Evolutionary conservation across 2,329 filamentous ascomycete genomes (phyloP), one percentile per base, ranked within the genome.

Genomic region (Fusarium coffeatum): DNA sequence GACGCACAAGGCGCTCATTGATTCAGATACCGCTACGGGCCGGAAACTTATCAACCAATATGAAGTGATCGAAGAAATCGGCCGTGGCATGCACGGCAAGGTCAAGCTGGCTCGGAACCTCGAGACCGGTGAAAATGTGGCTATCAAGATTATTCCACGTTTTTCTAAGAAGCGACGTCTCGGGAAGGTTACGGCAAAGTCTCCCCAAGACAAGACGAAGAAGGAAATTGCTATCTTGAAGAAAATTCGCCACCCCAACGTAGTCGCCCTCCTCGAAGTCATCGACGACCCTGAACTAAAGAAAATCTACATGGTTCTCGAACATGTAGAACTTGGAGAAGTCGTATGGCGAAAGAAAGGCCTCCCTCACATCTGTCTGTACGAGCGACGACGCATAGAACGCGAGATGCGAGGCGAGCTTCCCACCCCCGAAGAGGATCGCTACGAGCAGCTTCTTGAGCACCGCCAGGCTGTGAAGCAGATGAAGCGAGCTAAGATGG

Each of bases 41-140:
- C 93, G 96, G 68, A 99, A 99, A 82, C 87, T 94, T 55, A 97
- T 99, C 84, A 99, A 99, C 77, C 92, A 98, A 78, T 99, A 99
- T 82, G 93, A 98, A 80, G 93, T 99, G 74, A 92, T 98, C 71
- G 93, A 97, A 79, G 96, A 99, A 81, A 93, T 99, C 56, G 96
- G 96, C 58, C 92, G 96, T 64, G 96, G 96, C 53, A 93, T 97
- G 75, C 96, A 99, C 78, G 96, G 96, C 76, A 99, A 98, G 83
- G 96, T 99, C 77, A 99, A 99, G 82, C 86, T 98, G 49, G 96
- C 94, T 49, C 89, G 93, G 56, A 94, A 97, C 77, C 84, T 93
- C 47, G 84, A 90, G 59, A 94, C 88, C 3, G 87, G 87, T 66
- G 90, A 93, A 55, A 91, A 91, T 77, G 95, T 99, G 6, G 96